Conservation (phyloP, 2,329 filamentous ascomycete genomes). For the Paramyrothecium roridum region DNA sequence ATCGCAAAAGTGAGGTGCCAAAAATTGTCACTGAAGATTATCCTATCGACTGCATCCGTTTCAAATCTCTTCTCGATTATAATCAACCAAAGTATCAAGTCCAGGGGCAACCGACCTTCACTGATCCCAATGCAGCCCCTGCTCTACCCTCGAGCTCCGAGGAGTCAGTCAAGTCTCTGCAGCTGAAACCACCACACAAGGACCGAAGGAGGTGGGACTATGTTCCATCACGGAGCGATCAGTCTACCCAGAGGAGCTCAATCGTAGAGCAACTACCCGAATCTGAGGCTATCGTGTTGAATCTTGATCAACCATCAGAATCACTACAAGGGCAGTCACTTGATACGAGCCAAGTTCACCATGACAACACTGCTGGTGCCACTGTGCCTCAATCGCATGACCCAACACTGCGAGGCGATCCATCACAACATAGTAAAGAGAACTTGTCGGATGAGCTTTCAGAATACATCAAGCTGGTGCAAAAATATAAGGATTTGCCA, state of each 20-base stretch:
- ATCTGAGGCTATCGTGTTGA: constrained; percentile 21
- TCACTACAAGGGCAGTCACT: not conserved
- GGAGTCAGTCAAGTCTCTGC: constrained; percentile 33
- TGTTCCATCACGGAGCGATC: constrained; percentile 29
- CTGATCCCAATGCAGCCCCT: not conserved
- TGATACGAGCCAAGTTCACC: no score
- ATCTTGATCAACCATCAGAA: constrained; percentile 3
- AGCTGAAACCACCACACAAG: constrained; percentile 43
- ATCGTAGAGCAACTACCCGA: constrained; percentile 5
- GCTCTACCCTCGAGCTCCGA: constrained; percentile 8
- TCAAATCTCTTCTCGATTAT: constrained; percentile 55
- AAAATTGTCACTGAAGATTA: constrained; percentile 67
- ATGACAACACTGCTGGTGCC: no score
- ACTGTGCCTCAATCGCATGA: no score
- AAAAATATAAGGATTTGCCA: constrained; percentile 56
- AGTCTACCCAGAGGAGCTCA: constrained; percentile 21
- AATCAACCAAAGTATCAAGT: constrained; percentile 58
- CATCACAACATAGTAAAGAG: not conserved
- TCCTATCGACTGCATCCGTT: constrained; percentile 64
- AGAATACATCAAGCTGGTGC: constrained; percentile 60
- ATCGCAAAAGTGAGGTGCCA: constrained; percentile 18
- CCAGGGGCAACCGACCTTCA: constrained; percentile 37
- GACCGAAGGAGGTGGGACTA: constrained; percentile 35
- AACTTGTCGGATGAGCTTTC: constrained; percentile 53
- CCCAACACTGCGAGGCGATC: no score